Percentiles rank a stretch among this genome's conserved stretches.
Evolutionary conservation across 345 rosid genomes (phyloP).

Genomic region (Abelmoschus esculentus): DNA sequence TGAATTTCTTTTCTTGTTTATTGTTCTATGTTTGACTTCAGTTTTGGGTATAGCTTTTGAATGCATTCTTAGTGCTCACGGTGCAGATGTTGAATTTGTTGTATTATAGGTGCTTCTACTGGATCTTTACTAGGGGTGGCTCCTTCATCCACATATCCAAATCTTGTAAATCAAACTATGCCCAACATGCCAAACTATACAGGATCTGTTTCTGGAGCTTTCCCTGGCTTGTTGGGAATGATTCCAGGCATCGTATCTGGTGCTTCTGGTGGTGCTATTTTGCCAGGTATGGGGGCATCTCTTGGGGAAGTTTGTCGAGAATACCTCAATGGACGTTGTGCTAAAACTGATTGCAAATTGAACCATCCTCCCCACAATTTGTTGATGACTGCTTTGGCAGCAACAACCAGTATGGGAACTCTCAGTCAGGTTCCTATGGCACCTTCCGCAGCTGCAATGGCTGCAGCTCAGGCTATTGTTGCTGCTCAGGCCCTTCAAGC

Average conservation of each 20-base stretch:
- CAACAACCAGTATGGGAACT: constrained; percentile 82
- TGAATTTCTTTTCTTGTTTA: neutral
- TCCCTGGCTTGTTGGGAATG: constrained; percentile 90
- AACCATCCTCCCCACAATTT: constrained; percentile 88
- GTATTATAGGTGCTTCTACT: constrained; percentile 51
- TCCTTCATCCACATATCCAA: constrained; percentile 66
- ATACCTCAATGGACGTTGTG: constrained; percentile 82
- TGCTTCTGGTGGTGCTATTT: constrained; percentile 88
- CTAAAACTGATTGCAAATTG: constrained; percentile 71
- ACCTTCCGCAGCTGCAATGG: constrained; percentile 99
- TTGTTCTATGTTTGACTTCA: neutral
- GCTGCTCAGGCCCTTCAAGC: constrained; percentile 99
- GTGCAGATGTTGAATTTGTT: neutral
- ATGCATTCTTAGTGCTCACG: neutral
- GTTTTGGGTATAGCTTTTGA: neutral
- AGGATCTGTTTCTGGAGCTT: constrained; percentile 89
- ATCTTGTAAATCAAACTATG: constrained; percentile 85
- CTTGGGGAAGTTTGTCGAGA: constrained; percentile 96
- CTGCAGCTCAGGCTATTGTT: constrained; percentile 99
- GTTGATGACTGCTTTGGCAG: constrained; percentile 93
- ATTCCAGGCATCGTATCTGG: constrained; percentile 86
- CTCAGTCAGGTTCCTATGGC: constrained; percentile 97
- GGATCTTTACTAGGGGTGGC: constrained; percentile 74
- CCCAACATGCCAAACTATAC: constrained; percentile 99
- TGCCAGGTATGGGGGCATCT: constrained; percentile 94